Evolutionary conservation across 441 rosid species (phyloP).

Genomic region (Arabidopsis hybrid): DNA sequence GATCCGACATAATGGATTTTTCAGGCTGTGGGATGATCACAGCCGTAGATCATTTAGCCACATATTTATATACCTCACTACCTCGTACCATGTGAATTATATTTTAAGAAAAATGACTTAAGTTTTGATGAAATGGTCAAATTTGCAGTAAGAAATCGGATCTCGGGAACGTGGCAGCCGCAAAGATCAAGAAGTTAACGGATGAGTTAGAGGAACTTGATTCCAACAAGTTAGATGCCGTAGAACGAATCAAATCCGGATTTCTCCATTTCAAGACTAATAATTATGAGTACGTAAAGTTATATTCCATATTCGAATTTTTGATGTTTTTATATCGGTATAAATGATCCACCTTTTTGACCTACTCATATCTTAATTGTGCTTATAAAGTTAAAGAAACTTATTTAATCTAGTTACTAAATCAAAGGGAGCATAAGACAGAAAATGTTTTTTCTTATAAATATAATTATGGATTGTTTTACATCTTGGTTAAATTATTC

Average conservation of each 20-base stretch:
- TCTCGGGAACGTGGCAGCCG: conserved; percentile 73
- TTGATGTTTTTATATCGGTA: background rate
- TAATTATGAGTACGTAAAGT: conserved; percentile 52
- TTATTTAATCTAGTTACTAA: background rate
- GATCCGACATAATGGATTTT: background rate
- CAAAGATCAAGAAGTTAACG: conserved; percentile 75
- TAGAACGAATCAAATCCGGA: conserved; percentile 46
- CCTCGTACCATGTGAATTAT: background rate
- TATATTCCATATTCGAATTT: background rate
- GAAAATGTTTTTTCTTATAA: background rate
- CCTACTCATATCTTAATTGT: background rate
- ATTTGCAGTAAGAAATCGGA: conserved; percentile 62
- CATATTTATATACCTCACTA: background rate
- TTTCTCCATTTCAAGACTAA: conserved; percentile 50
- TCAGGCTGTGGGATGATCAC: conserved; percentile 18
- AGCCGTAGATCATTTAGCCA: conserved; percentile 4
- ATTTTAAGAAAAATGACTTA: background rate
- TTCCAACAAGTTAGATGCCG: conserved; percentile 46
- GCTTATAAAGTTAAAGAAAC: conserved; percentile 16
- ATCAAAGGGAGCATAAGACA: background rate
- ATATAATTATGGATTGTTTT: background rate
- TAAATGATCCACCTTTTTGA: background rate
- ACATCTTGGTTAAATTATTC: background rate
- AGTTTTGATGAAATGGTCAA: conserved; percentile 21
- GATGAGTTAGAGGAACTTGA: conserved; percentile 67